A percentile compares a stretch with the other conserved stretches of the same genome.
These are phyloP conservation scores for Talaromyces amestolkiae DNA, from an alignment of 2,329 filamentous ascomycete genomes.

Conservation along the genomic window DNA sequence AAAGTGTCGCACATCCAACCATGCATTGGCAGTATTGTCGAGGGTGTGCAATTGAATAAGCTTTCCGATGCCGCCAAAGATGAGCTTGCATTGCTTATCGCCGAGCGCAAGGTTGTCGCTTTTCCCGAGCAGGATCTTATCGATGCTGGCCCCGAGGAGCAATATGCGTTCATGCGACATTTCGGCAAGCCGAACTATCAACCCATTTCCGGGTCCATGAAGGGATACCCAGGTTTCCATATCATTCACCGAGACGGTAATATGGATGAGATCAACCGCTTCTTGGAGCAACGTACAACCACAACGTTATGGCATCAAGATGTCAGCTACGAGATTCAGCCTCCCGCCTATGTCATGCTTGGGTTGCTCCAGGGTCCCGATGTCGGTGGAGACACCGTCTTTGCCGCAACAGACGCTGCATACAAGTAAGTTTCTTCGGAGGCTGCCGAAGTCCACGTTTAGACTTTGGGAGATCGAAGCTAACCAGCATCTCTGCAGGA, in stretches of 20 bases:
- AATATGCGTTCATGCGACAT: conserved; percentile 46
- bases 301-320: conserved; percentile 52
- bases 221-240: conserved; percentile 45
- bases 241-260: conserved; percentile 49
- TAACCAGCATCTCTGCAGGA: conserved; percentile 21
- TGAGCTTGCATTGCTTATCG: conserved; percentile 62
- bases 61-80: conserved; percentile 50
- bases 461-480: conserved; percentile 6
- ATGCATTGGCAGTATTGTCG: conserved; percentile 42
- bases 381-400: conserved; percentile 50
- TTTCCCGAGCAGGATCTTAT: conserved; percentile 54
- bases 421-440: conserved; percentile 38
- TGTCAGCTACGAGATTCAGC: conserved; percentile 50
- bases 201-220: conserved; percentile 43
- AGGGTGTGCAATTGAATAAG: conserved; percentile 49
- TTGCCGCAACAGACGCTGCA: conserved; percentile 45
- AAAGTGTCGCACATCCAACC: conserved; percentile 43
- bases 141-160: conserved; percentile 42
- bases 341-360: conserved; percentile 49
- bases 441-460: background rate
- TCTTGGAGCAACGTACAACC: conserved; percentile 45
- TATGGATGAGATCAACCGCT: conserved; percentile 42
- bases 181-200: conserved; percentile 49
- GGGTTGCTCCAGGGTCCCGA: conserved; percentile 51
- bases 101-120: conserved; percentile 59